Evolutionary conservation across 352 stramenopile species (phyloP).

Genomic region (Phytopythium chamaehyphon): DNA sequence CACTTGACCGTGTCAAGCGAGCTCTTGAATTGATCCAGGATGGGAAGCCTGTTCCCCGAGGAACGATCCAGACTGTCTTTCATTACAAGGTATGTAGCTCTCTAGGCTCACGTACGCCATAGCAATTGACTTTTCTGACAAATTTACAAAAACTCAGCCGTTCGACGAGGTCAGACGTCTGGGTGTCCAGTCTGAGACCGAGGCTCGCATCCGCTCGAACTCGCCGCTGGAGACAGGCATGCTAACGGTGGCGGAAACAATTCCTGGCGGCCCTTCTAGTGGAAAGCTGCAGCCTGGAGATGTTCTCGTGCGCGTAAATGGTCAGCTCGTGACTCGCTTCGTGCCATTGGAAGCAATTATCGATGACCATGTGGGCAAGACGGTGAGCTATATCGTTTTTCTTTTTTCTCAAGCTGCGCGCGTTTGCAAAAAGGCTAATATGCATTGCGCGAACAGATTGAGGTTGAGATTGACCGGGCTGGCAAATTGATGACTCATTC

Average conservation of each 20-base stretch:
- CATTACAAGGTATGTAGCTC: conserved; percentile 60
- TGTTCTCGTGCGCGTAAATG: conserved; percentile 84
- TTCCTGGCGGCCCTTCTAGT: conserved; percentile 72
- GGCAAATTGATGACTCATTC: conserved; percentile 55
- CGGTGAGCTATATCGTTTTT: conserved; percentile 21
- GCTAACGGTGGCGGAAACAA: conserved; percentile 86
- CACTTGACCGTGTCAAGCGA: conserved; percentile 84
- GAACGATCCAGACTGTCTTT: conserved; percentile 89
- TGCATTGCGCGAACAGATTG: conserved; percentile 34
- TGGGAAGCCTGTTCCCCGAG: conserved; percentile 64
- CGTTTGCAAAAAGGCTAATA: too few relatives aligned
- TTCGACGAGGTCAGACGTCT: conserved; percentile 90
- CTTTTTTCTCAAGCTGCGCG: too few relatives aligned
- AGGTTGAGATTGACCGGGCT: conserved; percentile 81
- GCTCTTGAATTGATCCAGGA: conserved; percentile 80
- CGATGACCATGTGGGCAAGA: conserved; percentile 71
- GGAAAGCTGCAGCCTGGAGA: conserved; percentile 87
- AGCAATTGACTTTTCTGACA: neutral
- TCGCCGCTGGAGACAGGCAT: conserved; percentile 88
- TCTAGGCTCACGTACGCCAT: too few relatives aligned
- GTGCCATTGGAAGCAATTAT: conserved; percentile 80
- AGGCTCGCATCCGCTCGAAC: conserved; percentile 67
- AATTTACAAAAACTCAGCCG: conserved; percentile 22
- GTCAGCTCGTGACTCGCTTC: conserved; percentile 80
- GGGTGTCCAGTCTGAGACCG: conserved; percentile 70